Evolutionary conservation across 2,329 filamentous ascomycete species (phyloP).

Genomic region (Trichoderma simmonsii): DNA sequence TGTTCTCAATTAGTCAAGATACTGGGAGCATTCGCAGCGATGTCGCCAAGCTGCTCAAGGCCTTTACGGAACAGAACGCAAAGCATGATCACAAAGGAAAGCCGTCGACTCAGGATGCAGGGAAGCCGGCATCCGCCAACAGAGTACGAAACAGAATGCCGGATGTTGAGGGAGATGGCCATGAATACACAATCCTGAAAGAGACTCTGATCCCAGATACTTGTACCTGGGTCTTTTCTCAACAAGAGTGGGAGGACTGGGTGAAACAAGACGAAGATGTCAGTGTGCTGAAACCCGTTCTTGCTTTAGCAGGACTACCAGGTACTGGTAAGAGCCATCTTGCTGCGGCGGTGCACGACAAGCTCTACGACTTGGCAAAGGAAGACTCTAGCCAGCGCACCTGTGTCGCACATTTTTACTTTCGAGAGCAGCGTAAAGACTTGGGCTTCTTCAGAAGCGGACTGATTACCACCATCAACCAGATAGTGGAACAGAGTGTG

Average conservation of each 20-base stretch:
- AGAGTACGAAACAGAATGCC: conserved; percentile 27
- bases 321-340: conserved; percentile 36
- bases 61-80: conserved; percentile 24
- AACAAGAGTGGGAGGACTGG: conserved; percentile 31
- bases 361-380: conserved; percentile 12
- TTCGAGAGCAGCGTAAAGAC: conserved; percentile 33
- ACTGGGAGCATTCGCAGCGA: conserved; percentile 29
- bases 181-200: conserved; percentile 29
- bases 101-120: conserved; percentile 21
- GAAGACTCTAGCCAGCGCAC: conserved; percentile 23
- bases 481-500: conserved; percentile 31
- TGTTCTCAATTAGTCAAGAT: conserved; percentile 28
- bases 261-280: conserved; percentile 10
- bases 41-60: conserved; percentile 28
- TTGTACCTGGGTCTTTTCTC: conserved; percentile 30
- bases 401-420: conserved; percentile 36
- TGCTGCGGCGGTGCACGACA: conserved; percentile 25
- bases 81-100: conserved; percentile 22
- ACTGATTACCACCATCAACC: conserved; percentile 29
- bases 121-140: conserved; percentile 25
- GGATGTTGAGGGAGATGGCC: conserved; percentile 23
- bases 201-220: conserved; percentile 32
- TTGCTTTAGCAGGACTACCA: conserved; percentile 30
- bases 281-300: conserved; percentile 14
- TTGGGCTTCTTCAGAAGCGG: conserved; percentile 25